Conservation (phyloP, 176 grass and related monocot genomes). For the Carex kokanica region DNA sequence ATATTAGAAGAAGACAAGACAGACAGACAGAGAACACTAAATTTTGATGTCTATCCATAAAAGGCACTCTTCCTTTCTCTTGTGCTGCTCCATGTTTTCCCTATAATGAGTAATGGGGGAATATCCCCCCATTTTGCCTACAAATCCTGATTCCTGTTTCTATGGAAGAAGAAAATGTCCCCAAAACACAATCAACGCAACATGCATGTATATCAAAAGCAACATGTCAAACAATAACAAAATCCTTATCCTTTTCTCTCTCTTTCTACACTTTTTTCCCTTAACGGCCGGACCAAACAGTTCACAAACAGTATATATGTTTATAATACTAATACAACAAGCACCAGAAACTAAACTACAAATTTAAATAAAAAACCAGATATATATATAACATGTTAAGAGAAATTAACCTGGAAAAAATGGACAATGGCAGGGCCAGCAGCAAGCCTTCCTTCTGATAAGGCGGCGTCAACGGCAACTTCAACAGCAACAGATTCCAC, state of each 20-base stretch:
- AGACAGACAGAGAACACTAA: slow-evolving; percentile 14
- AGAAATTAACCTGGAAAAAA: slow-evolving; percentile 28
- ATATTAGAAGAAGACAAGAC: slow-evolving; percentile 26
- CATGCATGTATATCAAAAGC: slow-evolving; percentile 6
- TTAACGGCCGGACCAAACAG: slow-evolving; percentile 15
- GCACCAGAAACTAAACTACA: not conserved
- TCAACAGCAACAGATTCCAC: slow-evolving; percentile 26
- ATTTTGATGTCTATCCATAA: slow-evolving; percentile 24
- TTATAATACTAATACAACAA: not conserved
- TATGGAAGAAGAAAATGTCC: not conserved
- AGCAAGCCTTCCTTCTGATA: slow-evolving; percentile 29
- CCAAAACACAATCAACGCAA: not conserved
- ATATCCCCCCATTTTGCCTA: not conserved
- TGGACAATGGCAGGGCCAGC: slow-evolving; percentile 24
- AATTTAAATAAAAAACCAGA: not conserved
- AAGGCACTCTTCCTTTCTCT: slow-evolving; percentile 14
- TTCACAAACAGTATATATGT: not conserved
- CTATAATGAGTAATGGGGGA: slow-evolving; percentile 17
- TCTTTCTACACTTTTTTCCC: slow-evolving; percentile 15
- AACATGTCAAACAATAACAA: not conserved
- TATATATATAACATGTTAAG: slow-evolving; percentile 3
- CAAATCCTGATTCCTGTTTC: slow-evolving; percentile 15
- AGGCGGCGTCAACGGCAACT: slow-evolving; percentile 8
- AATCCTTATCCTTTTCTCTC: not conserved
- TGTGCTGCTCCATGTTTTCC: slow-evolving; percentile 13